Base-by-base conservation (phyloP, 2,329 filamentous ascomycete genomes). In the Trichoderma koningiopsis region DNA sequence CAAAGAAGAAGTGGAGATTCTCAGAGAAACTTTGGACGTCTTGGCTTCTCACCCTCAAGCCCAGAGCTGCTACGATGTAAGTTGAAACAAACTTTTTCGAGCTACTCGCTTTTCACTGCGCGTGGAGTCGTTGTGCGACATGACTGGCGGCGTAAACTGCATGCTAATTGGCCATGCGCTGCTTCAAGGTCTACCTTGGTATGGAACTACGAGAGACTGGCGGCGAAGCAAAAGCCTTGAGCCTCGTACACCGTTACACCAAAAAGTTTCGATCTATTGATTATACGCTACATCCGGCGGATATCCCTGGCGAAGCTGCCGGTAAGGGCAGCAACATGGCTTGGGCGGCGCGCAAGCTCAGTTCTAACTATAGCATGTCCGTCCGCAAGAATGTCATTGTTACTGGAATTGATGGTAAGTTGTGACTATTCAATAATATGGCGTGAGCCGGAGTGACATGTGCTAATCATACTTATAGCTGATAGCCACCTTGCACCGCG, bases 251-350 rank as follows among this genome's bases (percentile, higher is more conserved):
- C 58, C 85, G 87, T 70, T 92, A 91, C 73, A 80, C 85, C 72
- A 87, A 87, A 74, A 87, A 85, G 69, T 92, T 93, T 76, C 87
- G 87, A 53, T 86, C 85, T 70, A 89, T 93, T 73, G 86, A 88
- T 74, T 89, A 87, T 76, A 92, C 89, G 3, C 79, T 91, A 14
- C 91, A 93, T 74, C 90, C 91, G 1, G 79, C 83, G 27, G 87
- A 88, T 67, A 87, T 92, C 63, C 85, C 86, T 4, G 88, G 88
- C 14, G 91, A 93, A 76, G 87, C 90, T 61, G 88, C 90, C 66
- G 91, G 91, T 69, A 93, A 93, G 76, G 91, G 91, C 72, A 92
- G 90, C 81, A 93, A 93, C 77, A 84, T 91, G 70, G 87, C 87
- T 63, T 93, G 90, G 88, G 89, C 89, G 22, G 90, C 89, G 11